Base-by-base conservation (phyloP, 2,329 filamentous ascomycete species). In the Ophiostoma pallidulum region DNA sequence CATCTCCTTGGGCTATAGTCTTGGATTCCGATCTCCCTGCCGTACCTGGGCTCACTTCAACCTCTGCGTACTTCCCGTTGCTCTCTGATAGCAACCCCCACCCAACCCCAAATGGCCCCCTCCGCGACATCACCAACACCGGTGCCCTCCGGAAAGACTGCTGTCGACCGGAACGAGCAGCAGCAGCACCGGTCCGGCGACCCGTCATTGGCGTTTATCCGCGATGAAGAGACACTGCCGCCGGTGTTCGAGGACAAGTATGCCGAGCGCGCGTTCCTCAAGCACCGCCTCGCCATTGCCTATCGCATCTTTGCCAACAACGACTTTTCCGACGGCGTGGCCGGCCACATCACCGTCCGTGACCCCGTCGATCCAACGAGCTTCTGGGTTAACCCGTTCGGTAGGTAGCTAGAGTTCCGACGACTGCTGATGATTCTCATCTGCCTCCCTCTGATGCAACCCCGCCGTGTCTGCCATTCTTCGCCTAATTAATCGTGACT, bases 301-400 rank as follows among this genome's bases (percentile, higher is more conserved):
- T 77, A 77, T 58, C 69, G 74, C 14, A 70, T 78, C 47, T 78
- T 77, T 51, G 73, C 70, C 10, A 73, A 75, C 55, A 63, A 70
- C 40, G 74, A 72, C 10, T 77, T 70, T 54, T 73, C 76, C 50
- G 76, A 80, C 62, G 77, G 77, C 12, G 74, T 82, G 24, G 78
- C 78, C 8, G 78, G 79, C 2, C 79, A 82, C 55, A 81, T 82
- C 53, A 81, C 77, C 1, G 57, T 80, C 19, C 69, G 76, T 19
- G 63, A 82, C 51, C 77, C 78, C 0, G 71, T 82, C 6, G 71
- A 79, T 29, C 73, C 74, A 0, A 62, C 66, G 4, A 75, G 71
- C 0, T 82, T 82, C 64, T 82, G 78, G 78, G 77, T 83, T 5
- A 84, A 84, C 53, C 79, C 79, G 0, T 79, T 82, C 49, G 52